A percentile compares a stretch with the other conserved stretches of the same genome.
These are phyloP conservation scores for Corchorus capsularis DNA, from an alignment of 345 rosid genomes.

Conservation along the genomic window DNA sequence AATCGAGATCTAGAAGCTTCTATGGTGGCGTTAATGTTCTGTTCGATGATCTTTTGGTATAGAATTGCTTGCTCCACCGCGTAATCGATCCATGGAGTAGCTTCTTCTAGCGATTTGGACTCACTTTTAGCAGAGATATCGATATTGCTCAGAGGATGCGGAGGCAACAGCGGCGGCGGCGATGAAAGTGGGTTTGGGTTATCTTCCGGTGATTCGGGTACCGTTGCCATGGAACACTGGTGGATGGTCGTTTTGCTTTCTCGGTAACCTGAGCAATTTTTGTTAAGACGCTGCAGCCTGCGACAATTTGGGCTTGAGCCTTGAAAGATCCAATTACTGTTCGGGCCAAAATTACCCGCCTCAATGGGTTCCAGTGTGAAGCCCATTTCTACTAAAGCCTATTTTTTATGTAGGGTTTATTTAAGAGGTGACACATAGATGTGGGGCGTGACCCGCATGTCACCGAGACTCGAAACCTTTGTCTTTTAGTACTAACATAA, in stretches of 20 bases:
- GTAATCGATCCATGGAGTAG: conserved; percentile 70
- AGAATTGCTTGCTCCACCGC: conserved; percentile 61
- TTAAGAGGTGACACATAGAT: background rate
- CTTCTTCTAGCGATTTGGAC: conserved; percentile 48
- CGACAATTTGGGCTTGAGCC: too few relatives aligned
- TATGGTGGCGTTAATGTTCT: conserved; percentile 48
- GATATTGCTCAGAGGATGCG: background rate
- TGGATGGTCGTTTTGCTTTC: background rate
- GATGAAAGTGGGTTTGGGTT: conserved; percentile 19
- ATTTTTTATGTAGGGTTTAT: background rate
- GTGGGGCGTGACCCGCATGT: background rate
- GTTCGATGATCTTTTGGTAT: conserved; percentile 51
- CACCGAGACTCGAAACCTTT: background rate
- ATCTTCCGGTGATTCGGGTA: conserved; percentile 49
- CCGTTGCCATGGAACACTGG: conserved; percentile 41
- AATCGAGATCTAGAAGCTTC: conserved; percentile 59
- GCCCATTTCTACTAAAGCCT: background rate
- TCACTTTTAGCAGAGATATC: conserved; percentile 30
- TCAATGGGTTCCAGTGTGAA: too few relatives aligned
- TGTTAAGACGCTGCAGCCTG: background rate
- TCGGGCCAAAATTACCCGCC: too few relatives aligned
- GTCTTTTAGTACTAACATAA: background rate
- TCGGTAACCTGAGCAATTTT: background rate
- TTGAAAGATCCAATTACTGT: too few relatives aligned
- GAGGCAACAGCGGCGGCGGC: conserved; percentile 5